Base-by-base conservation (phyloP, 257 asterid species). In the Gynochthodes officinalis region DNA sequence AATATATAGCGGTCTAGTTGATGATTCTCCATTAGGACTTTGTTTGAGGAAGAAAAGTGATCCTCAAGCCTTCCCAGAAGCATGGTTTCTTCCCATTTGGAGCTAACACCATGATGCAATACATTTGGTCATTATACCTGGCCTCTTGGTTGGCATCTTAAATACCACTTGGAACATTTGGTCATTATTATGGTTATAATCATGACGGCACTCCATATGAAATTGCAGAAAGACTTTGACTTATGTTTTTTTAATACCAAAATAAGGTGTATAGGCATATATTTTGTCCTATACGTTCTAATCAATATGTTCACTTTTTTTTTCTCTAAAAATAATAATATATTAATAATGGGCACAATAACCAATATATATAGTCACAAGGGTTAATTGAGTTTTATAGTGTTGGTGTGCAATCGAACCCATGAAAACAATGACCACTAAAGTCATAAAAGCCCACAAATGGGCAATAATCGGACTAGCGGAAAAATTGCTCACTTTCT, bases 31-130 rank as follows among this genome's bases (percentile, higher is more conserved):
- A 12, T 32, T 18, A 46, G 30, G 10, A 30, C 5, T 1, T 39
- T 43, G 16, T 21, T 6, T 57, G 28, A 53, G 66, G 54, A 74
- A 49, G 74, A 83, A 63, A 77, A 78, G 83, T 78, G 76, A 78
- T 43, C 74, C 70, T 74, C 49, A 80, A 81, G 81, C 67, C 78
- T 75, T 78, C 70, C 67, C 46, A 57, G 32, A 32, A 18, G 49
- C 71, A 59, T 75, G 40, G 68, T 61, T 63, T 75, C 55, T 52
- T 67, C 69, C 52, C 72, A 78, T 30, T 52, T 67, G 65, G 67
- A 59, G 67, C 53, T 65, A 69, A 28, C 18, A 15, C 52, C 52
- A 57, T 46, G 62, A 44, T 49, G 54, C 71, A 73, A 69, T 69
- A 67, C 44, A 49, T 33, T n/a, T n/a, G n/a, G n/a, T n/a, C 12